phyloP scores from a whole-genome alignment of 2,329 filamentous ascomycete species.

The Alternaria hordeiaustralica region DNA sequence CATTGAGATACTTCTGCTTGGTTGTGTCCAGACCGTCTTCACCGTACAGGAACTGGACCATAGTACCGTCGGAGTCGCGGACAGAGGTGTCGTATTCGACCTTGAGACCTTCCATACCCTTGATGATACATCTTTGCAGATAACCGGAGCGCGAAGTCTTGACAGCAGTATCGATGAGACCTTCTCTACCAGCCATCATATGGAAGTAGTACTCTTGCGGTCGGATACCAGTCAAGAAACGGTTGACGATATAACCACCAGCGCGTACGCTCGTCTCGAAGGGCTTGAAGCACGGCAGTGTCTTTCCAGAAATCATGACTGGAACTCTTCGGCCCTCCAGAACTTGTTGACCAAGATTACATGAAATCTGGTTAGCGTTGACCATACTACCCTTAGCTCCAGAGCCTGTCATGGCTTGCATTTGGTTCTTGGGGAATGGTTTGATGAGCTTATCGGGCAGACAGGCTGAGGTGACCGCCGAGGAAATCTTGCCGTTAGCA shows the following conservation, averaged over 20 bases:
- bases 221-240: constrained; percentile 96
- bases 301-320: constrained; percentile 97
- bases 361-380: constrained; percentile 97
- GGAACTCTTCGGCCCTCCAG: constrained; percentile 93
- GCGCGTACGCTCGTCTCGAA: constrained; percentile 89
- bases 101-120: constrained; percentile 94
- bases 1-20: constrained; percentile 87
- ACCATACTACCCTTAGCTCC: constrained; percentile 92
- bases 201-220: constrained; percentile 99
- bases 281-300: constrained; percentile 89
- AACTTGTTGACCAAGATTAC: constrained; percentile 95
- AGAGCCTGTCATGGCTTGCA: constrained; percentile 98
- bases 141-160: constrained; percentile 98
- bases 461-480: constrained; percentile 77
- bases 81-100: constrained; percentile 95
- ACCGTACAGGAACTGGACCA: constrained; percentile 95
- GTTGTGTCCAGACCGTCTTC: constrained; percentile 95
- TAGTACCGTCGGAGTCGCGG: constrained; percentile 87
- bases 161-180: constrained; percentile 97
- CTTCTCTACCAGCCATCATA: constrained; percentile 98
- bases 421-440: constrained; percentile 94
- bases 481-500: constrained; percentile 72
- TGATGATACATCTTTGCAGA: constrained; percentile 94
- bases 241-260: constrained; percentile 91
- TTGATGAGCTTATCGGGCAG: constrained; percentile 85